Evolutionary conservation across 2,329 filamentous ascomycete genomes (phyloP).

Genomic region (Penicillium sp.): DNA sequence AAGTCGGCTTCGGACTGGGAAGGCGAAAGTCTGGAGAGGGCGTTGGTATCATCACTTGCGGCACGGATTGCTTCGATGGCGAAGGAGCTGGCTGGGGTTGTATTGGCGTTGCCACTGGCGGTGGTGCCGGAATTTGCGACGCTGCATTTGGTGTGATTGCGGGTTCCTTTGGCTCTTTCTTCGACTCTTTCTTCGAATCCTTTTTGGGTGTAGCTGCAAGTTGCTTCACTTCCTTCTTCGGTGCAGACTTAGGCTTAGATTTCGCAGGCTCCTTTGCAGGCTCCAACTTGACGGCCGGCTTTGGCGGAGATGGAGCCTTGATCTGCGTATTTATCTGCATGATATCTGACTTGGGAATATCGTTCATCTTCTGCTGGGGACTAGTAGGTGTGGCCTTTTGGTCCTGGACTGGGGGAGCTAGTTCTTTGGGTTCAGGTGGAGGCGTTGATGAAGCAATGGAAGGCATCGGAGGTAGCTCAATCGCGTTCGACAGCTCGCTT

Average conservation of each 20-base stretch:
- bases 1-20: slow-evolving; percentile 25
- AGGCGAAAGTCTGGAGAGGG: slow-evolving; percentile 20
- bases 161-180: background rate
- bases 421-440: slow-evolving; percentile 1
- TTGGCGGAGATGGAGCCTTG: slow-evolving; percentile 5
- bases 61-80: slow-evolving; percentile 17
- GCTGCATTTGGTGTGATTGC: background rate
- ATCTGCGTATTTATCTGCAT: slow-evolving; percentile 12
- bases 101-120: slow-evolving; percentile 12
- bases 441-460: slow-evolving; percentile 13
- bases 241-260: background rate
- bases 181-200: background rate
- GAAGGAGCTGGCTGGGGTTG: slow-evolving; percentile 23
- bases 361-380: slow-evolving; percentile 4
- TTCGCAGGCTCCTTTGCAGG: slow-evolving; percentile 3
- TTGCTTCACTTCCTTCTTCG: slow-evolving; percentile 5
- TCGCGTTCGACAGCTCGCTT: slow-evolving; percentile 23
- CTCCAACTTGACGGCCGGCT: slow-evolving; percentile 11
- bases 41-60: slow-evolving; percentile 35
- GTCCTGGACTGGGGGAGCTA: slow-evolving; percentile 10
- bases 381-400: slow-evolving; percentile 11
- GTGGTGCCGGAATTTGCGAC: background rate
- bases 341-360: background rate
- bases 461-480: slow-evolving; percentile 12
- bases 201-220: background rate